Evolutionary conservation across 257 asterid species (phyloP).

Genomic region (Plantago ovata): DNA sequence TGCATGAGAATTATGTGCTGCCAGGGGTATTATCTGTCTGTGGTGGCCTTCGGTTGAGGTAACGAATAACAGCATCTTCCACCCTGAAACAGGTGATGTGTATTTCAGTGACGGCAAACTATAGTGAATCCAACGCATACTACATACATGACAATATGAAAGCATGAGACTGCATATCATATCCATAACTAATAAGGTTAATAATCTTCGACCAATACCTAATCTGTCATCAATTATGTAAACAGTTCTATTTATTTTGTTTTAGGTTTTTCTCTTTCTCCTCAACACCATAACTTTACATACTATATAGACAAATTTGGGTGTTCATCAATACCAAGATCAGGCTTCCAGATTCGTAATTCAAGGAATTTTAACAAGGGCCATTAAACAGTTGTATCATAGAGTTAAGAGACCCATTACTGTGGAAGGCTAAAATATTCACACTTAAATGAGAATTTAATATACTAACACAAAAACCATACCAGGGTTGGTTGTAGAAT

Average conservation of each 20-base stretch:
- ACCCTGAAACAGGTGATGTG: slow-evolving; percentile 59
- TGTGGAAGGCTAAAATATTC: no score
- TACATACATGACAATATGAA: neutral
- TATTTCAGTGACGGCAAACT: slow-evolving; percentile 20
- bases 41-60: slow-evolving; percentile 80
- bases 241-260: no score
- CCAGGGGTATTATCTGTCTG: slow-evolving; percentile 50
- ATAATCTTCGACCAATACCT: no score
- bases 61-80: slow-evolving; percentile 95
- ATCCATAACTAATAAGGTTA: no score
- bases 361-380: no score
- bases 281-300: neutral
- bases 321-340: no score
- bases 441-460: neutral
- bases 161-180: neutral
- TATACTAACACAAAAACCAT: slow-evolving; percentile 25
- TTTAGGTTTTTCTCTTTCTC: no score
- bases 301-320: no score
- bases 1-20: slow-evolving; percentile 39
- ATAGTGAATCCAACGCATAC: neutral
- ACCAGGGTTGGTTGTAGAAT: slow-evolving; percentile 93
- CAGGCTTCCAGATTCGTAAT: no score
- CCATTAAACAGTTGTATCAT: no score
- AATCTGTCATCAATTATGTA: no score
- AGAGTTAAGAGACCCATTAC: no score